These are phyloP conservation scores for Silybum marianum DNA, from an alignment of 129 eudicot genomes.

Conservation along the genomic window DNA sequence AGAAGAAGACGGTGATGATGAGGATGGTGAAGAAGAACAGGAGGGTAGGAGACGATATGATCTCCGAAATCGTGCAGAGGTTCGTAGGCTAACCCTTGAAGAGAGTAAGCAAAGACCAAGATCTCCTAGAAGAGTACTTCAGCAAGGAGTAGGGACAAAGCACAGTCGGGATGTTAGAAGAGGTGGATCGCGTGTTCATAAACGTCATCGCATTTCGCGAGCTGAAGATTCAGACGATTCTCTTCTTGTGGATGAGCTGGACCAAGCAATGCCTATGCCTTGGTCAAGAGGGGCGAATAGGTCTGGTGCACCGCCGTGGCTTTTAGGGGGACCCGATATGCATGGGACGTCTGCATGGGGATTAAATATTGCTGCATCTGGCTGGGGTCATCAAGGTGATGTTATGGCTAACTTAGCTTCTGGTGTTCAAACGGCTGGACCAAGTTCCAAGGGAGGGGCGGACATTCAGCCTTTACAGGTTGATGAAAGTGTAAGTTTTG, in stretches of 20 bases:
- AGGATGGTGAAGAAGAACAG: slow-evolving; percentile 80
- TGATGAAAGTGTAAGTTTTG: slow-evolving; percentile 88
- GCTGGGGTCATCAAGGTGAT: slow-evolving; percentile 94
- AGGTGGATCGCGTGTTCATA: slow-evolving; percentile 92
- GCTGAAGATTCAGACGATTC: slow-evolving; percentile 97
- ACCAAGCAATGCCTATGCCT: slow-evolving; percentile 92
- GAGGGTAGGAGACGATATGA: slow-evolving; percentile 92
- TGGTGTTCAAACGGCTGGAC: slow-evolving; percentile 95
- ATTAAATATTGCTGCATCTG: slow-evolving; percentile 87
- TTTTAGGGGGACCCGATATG: slow-evolving; percentile 87
- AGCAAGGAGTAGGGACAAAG: slow-evolving; percentile 93
- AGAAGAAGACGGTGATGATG: slow-evolving; percentile 67
- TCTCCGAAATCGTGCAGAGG: slow-evolving; percentile 85
- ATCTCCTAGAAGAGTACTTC: slow-evolving; percentile 94
- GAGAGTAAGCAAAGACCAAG: slow-evolving; percentile 85
- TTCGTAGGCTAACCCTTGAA: slow-evolving; percentile 72
- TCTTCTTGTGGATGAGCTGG: slow-evolving; percentile 96
- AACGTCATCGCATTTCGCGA: slow-evolving; percentile 85
- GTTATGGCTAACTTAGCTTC: slow-evolving; percentile 53
- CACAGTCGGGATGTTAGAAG: slow-evolving; percentile 77
- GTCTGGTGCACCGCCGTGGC: slow-evolving; percentile 85
- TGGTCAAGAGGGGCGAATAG: slow-evolving; percentile 87
- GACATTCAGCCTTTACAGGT: slow-evolving; percentile 96
- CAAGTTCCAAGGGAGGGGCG: slow-evolving; percentile 99
- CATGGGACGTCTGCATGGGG: slow-evolving; percentile 90